These are phyloP conservation scores for Cryptococcus sp. DNA, from an alignment of 1,284 basidiomycete genomes.

Conservation along the genomic window DNA sequence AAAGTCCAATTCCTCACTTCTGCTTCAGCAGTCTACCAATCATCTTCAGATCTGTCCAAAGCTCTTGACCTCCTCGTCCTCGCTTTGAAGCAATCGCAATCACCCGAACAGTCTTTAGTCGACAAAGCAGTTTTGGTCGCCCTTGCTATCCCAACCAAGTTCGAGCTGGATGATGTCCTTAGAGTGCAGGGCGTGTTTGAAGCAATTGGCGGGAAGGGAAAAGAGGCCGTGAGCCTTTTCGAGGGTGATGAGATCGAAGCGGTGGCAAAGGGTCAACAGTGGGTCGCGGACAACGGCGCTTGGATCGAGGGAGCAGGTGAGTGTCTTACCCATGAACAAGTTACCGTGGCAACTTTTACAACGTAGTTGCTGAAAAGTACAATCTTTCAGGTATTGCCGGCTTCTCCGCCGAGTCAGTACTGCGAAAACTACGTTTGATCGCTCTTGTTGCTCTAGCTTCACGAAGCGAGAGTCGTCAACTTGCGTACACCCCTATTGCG, in stretches of 20 bases:
- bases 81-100: constrained; percentile 64
- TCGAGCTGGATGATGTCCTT: constrained; percentile 79
- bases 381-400: constrained; percentile 28
- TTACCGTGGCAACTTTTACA: background rate
- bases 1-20: constrained; percentile 70
- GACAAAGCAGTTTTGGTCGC: constrained; percentile 57
- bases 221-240: constrained; percentile 47
- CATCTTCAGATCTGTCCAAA: constrained; percentile 58
- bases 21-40: constrained; percentile 66
- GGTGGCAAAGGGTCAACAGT: constrained; percentile 67
- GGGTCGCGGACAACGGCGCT: constrained; percentile 61
- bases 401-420: constrained; percentile 58
- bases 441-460: constrained; percentile 77
- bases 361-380: background rate
- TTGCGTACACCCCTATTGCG: constrained; percentile 74
- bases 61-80: constrained; percentile 54
- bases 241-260: constrained; percentile 70
- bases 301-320: constrained; percentile 64
- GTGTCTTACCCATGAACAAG: constrained; percentile 36
- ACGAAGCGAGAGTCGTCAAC: constrained; percentile 70
- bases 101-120: constrained; percentile 38
- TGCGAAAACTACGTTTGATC: constrained; percentile 79
- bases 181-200: constrained; percentile 40
- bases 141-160: constrained; percentile 67
- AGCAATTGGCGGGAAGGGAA: constrained; percentile 32